Percentiles rank a stretch among this genome's conserved stretches.
These are phyloP conservation scores for Xylariomycetidae sp. DNA, from an alignment of 2,329 filamentous ascomycete species.

Conservation along the genomic window DNA sequence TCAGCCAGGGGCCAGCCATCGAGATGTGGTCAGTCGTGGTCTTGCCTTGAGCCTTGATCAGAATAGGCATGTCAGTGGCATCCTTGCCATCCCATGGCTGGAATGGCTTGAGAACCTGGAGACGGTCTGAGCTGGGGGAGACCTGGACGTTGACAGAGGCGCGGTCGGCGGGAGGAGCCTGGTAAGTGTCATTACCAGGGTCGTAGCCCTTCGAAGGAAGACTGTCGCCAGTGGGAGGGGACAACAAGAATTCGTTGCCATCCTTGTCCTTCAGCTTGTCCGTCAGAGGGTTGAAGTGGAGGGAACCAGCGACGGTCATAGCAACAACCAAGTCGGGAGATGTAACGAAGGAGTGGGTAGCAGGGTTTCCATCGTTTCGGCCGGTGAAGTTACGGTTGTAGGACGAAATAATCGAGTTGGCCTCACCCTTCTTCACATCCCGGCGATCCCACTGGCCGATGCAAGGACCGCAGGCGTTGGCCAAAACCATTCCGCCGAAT, in stretches of 20 bases:
- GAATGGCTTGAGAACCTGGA: slow-evolving; percentile 88
- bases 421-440: slow-evolving; percentile 89
- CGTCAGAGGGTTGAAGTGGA: slow-evolving; percentile 92
- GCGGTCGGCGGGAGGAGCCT: slow-evolving; percentile 84
- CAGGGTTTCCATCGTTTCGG: slow-evolving; percentile 93
- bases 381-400: slow-evolving; percentile 99
- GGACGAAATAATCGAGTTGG: slow-evolving; percentile 96
- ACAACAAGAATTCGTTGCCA: slow-evolving; percentile 91
- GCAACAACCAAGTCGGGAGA: slow-evolving; percentile 88
- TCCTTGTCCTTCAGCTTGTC: slow-evolving; percentile 92
- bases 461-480: slow-evolving; percentile 90
- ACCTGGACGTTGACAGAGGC: slow-evolving; percentile 71
- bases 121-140: slow-evolving; percentile 84
- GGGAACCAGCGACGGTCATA: slow-evolving; percentile 74
- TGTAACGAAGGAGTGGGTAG: slow-evolving; percentile 88
- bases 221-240: slow-evolving; percentile 73
- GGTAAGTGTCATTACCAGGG: slow-evolving; percentile 88
- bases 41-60: slow-evolving; percentile 96
- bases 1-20: slow-evolving; percentile 95
- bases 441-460: slow-evolving; percentile 93
- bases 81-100: slow-evolving; percentile 89
- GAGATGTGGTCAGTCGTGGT: slow-evolving; percentile 97
- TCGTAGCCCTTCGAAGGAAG: slow-evolving; percentile 83
- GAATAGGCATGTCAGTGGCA: slow-evolving; percentile 73
- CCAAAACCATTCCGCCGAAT: slow-evolving; percentile 89